Conservation (phyloP, 805 yeast genomes). For the Hemisphaericaspora nanyangensis region DNA sequence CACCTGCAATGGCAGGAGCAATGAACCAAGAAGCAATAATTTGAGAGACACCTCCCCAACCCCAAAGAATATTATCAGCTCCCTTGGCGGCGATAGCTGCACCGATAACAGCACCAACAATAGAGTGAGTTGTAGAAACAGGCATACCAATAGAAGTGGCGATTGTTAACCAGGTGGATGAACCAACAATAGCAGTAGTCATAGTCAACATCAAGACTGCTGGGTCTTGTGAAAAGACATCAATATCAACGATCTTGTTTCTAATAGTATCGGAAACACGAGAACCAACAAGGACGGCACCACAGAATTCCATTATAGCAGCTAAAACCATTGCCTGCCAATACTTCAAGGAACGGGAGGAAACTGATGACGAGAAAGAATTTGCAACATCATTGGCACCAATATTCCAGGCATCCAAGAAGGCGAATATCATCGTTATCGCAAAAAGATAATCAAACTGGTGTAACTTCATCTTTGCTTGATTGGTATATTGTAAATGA, state of each 20-base stretch:
- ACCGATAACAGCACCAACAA: constrained; percentile 74
- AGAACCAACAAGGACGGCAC: constrained; percentile 71
- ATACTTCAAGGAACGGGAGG: constrained; percentile 64
- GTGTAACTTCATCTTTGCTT: constrained; percentile 42
- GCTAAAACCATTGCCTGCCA: constrained; percentile 77
- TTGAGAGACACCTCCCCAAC: constrained; percentile 70
- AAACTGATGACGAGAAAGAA: constrained; percentile 73
- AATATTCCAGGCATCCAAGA: constrained; percentile 74
- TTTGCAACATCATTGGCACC: constrained; percentile 84
- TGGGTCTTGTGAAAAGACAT: constrained; percentile 49
- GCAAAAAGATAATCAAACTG: constrained; percentile 72
- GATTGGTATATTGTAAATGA: constrained; percentile 7
- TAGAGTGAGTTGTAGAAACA: constrained; percentile 79
- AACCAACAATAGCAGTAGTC: constrained; percentile 73
- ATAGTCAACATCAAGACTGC: constrained; percentile 72
- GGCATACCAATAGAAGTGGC: constrained; percentile 72
- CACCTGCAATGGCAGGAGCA: constrained; percentile 70
- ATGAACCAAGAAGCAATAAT: constrained; percentile 79
- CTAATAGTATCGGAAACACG: constrained; percentile 73
- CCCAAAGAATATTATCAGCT: constrained; percentile 60
- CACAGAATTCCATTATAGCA: constrained; percentile 67
- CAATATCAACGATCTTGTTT: constrained; percentile 55
- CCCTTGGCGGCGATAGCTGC: constrained; percentile 73
- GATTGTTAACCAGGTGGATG: constrained; percentile 63
- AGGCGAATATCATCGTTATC: constrained; percentile 64